Evolutionary conservation across 441 rosid species (phyloP).

Genomic region (Adansonia madagascariensis): DNA sequence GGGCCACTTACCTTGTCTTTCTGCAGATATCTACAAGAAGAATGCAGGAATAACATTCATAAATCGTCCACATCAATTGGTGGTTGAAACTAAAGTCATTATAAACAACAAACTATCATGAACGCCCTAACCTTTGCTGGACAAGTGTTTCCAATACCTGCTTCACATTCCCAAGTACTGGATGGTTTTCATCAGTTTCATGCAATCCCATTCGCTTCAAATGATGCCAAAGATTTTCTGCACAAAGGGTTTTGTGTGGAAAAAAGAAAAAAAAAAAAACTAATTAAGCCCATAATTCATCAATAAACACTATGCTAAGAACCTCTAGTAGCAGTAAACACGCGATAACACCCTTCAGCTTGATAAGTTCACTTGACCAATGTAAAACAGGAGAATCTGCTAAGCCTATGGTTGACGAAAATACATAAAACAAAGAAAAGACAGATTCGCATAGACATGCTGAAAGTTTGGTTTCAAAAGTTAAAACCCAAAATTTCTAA

Average conservation of each 20-base stretch:
- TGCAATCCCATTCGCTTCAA: conserved; percentile 67
- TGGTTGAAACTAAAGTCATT: neutral
- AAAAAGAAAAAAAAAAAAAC: neutral
- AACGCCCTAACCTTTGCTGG: conserved; percentile 66
- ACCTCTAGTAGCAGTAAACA: neutral
- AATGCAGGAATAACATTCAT: conserved; percentile 13
- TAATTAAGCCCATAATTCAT: neutral
- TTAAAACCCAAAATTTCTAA: neutral
- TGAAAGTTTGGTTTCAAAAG: neutral
- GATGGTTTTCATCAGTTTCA: conserved; percentile 67
- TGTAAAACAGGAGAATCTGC: neutral
- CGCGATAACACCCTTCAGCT: neutral
- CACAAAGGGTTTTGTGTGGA: neutral
- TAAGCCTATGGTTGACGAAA: neutral
- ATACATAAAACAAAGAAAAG: neutral
- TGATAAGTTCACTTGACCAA: neutral
- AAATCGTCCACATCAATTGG: neutral
- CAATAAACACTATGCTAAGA: neutral
- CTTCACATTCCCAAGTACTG: conserved; percentile 72
- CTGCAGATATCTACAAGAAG: conserved; percentile 64
- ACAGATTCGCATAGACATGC: neutral
- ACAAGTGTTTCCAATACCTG: conserved; percentile 76
- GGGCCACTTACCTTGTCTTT: conserved; percentile 81
- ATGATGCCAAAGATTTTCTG: conserved; percentile 85
- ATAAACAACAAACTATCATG: neutral